These are phyloP conservation scores for Eremothecium sinecaudum DNA, from an alignment of 1,139 yeast species.

Conservation along the genomic window DNA sequence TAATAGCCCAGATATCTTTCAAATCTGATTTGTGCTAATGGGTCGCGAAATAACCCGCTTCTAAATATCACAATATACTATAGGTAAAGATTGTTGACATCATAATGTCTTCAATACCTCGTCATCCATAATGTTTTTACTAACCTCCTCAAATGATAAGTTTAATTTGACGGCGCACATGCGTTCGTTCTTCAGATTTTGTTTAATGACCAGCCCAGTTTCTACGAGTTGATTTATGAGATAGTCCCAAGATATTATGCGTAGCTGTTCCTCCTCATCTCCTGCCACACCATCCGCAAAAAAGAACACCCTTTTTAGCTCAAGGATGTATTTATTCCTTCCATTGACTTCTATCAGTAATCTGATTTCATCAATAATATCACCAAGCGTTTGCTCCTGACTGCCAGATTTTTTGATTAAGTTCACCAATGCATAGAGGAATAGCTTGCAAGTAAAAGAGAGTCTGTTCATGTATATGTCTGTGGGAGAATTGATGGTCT, in stretches of 20 bases:
- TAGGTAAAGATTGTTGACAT: no score
- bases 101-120: constrained; percentile 18
- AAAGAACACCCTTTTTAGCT: constrained; percentile 25
- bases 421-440: constrained; percentile 57
- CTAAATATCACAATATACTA: no score
- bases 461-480: constrained; percentile 48
- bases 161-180: constrained; percentile 52
- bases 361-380: constrained; percentile 67
- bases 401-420: constrained; percentile 59
- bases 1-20: no score
- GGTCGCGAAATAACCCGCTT: no score
- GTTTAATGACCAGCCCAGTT: constrained; percentile 64
- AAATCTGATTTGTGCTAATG: no score
- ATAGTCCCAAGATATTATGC: constrained; percentile 31
- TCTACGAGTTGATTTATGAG: constrained; percentile 55
- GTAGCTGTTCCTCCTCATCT: constrained; percentile 19
- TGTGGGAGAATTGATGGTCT: constrained; percentile 68
- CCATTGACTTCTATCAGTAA: constrained; percentile 36
- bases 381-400: constrained; percentile 67
- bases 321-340: constrained; percentile 24
- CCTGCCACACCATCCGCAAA: constrained; percentile 13
- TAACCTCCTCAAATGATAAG: constrained; percentile 62
- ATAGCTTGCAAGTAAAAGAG: constrained; percentile 61
- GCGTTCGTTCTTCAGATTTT: constrained; percentile 60
- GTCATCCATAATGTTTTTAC: constrained; percentile 51